Evolutionary conservation across 2,329 filamentous ascomycete genomes (phyloP).

Genomic region (Monosporascus sp.): DNA sequence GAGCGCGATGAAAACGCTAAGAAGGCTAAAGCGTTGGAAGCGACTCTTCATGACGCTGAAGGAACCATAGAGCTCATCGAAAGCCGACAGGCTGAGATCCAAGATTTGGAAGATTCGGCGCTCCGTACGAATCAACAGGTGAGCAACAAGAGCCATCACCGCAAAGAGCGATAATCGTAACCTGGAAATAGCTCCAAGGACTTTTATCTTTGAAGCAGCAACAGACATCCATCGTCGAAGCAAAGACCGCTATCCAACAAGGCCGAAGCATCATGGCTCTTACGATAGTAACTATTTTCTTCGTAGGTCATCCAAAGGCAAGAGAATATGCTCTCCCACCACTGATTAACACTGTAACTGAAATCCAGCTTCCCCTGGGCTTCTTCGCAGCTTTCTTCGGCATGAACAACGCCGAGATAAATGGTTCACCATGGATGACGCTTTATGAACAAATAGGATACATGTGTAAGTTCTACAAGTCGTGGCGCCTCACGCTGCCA

Average conservation of each 20-base stretch:
- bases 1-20: not conserved
- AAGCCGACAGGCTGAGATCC: constrained; percentile 1
- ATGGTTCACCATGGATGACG: constrained; percentile 3
- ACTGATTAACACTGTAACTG: not conserved
- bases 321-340: not conserved
- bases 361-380: not conserved
- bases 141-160: not conserved
- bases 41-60: not conserved
- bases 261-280: constrained; percentile 29
- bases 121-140: constrained; percentile 17
- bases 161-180: not conserved
- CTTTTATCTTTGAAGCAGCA: constrained; percentile 29
- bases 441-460: constrained; percentile 10
- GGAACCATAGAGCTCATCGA: not conserved
- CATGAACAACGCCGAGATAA: constrained; percentile 5
- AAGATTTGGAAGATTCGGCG: constrained; percentile 1
- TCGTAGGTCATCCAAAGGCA: constrained; percentile 16
- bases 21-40: not conserved
- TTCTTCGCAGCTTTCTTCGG: not conserved
- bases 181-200: constrained; percentile 17
- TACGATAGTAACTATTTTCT: constrained; percentile 30
- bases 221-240: constrained; percentile 29
- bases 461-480: constrained; percentile 18
- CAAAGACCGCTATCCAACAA: constrained; percentile 24
- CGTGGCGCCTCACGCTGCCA: too few relatives aligned